These are phyloP conservation scores for Colletotrichum liriopes DNA, from an alignment of 2,329 filamentous ascomycete genomes.

Conservation along the genomic window DNA sequence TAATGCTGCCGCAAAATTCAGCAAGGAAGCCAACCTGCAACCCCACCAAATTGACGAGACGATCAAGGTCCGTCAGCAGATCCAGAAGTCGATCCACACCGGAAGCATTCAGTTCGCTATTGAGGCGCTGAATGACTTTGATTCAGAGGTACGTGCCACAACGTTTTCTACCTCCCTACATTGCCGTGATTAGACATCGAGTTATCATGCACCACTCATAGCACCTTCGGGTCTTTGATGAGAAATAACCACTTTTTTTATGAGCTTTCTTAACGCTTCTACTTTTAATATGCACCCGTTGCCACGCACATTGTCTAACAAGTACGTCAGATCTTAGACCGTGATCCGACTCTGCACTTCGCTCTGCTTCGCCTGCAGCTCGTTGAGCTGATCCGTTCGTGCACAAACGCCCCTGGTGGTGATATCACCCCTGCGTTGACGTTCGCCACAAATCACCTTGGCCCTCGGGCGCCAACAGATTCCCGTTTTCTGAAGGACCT, in stretches of 20 bases:
- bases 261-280: constrained; percentile 48
- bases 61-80: constrained; percentile 85
- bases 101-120: constrained; percentile 91
- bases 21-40: constrained; percentile 90
- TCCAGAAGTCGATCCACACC: constrained; percentile 86
- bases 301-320: constrained; percentile 47
- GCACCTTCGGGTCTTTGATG: constrained; percentile 88
- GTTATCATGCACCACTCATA: constrained; percentile 99
- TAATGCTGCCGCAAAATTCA: constrained; percentile 92
- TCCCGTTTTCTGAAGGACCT: constrained; percentile 87
- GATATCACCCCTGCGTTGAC: constrained; percentile 86
- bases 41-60: constrained; percentile 80
- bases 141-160: constrained; percentile 82
- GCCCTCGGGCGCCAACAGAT: constrained; percentile 87
- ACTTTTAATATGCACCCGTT: constrained; percentile 13
- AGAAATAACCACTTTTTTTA: constrained; percentile 79
- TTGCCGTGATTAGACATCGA: constrained; percentile 89
- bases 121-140: constrained; percentile 88
- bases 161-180: constrained; percentile 32
- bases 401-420: constrained; percentile 75
- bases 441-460: constrained; percentile 90
- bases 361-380: constrained; percentile 90
- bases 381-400: constrained; percentile 90
- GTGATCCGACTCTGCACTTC: constrained; percentile 88
- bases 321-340: constrained; percentile 84